Base-by-base conservation (phyloP, 306 rosid species). In the Quercus engelmannii region DNA sequence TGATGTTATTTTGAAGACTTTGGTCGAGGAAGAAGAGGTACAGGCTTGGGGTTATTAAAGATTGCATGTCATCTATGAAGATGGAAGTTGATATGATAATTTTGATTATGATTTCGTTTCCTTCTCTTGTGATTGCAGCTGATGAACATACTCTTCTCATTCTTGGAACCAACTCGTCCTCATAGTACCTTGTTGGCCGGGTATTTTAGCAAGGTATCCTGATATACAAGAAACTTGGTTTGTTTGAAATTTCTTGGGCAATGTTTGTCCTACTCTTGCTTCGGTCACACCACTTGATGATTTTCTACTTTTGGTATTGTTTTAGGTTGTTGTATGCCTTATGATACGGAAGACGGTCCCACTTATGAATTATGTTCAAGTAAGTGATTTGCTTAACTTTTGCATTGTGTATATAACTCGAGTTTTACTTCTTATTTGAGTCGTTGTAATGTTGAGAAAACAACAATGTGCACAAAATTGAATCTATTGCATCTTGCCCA, bases 11-110 rank as follows among this genome's bases (percentile, higher is more conserved):
- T 86, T 96, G 87, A 96, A 96, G 97, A 90, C 98, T 75, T 82
- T 96, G 83, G 99, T 91, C 75, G 99, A 96, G 82, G 99, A 96
- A 76, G 98, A 91, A 84, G 97, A 96, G 99, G 99, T 96, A 84
- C 71, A 19, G 56, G 78, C 68, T 75, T 57, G 61, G 62, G 63
- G 70, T 74, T 69, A 59, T 78, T 71, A 38, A 33, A 72, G 75
- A 69, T 67, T 58, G 15, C 71, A 26, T 59, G 46, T 15, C 70
- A 52, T 79, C 14, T 70, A 51, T 63, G 49, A 25, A 38, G 56
- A 55, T 78, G 65, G 74, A 73, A 64, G 76, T 69, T 17, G 74
- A 30, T 61, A 21, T 58, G 14, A 51, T 71, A 49, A 51, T 76
- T 46, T 51, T 65, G 54, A 78, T 71, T 59, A 51, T 81, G 69